phyloP scores from a whole-genome alignment of 1,284 basidiomycete genomes.

The Melampsora larici-populina region DNA sequence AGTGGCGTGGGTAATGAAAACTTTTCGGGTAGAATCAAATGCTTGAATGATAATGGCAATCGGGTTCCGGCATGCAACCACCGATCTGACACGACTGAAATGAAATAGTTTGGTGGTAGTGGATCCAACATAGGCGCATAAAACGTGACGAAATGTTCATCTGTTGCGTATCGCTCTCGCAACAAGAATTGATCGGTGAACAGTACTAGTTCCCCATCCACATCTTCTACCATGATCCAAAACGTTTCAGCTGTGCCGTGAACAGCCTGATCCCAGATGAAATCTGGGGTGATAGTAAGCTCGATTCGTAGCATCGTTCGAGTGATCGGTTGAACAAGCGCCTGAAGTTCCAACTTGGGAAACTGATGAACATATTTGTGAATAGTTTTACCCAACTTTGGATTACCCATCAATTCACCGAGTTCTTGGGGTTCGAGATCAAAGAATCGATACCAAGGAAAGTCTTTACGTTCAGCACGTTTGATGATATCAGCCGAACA shows the following conservation, averaged over 20 bases:
- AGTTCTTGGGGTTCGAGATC: slow-evolving; percentile 77
- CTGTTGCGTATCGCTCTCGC: slow-evolving; percentile 73
- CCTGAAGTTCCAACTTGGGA: slow-evolving; percentile 88
- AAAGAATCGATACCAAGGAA: slow-evolving; percentile 95
- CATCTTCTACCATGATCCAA: slow-evolving; percentile 90
- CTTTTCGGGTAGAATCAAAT: slow-evolving; percentile 93
- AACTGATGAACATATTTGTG: slow-evolving; percentile 95
- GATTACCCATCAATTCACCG: slow-evolving; percentile 89
- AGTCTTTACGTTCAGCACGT: slow-evolving; percentile 96
- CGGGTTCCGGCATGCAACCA: slow-evolving; percentile 95
- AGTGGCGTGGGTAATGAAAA: slow-evolving; percentile 90
- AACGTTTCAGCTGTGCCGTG: slow-evolving; percentile 85
- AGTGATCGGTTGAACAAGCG: slow-evolving; percentile 90
- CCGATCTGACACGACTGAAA: slow-evolving; percentile 87
- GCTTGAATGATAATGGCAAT: slow-evolving; percentile 94
- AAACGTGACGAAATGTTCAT: slow-evolving; percentile 77
- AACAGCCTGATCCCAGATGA: slow-evolving; percentile 93
- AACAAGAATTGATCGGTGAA: slow-evolving; percentile 92
- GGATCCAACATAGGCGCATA: slow-evolving; percentile 96
- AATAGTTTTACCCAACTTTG: slow-evolving; percentile 71
- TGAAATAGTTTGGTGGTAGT: slow-evolving; percentile 95
- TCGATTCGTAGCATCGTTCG: slow-evolving; percentile 82
- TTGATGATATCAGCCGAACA: slow-evolving; percentile 74
- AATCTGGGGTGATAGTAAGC: slow-evolving; percentile 87
- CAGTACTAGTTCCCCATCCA: slow-evolving; percentile 91